Evolutionary conservation across 768 basidiomycete species (phyloP).

Genomic region (Lactarius deliciosus): DNA sequence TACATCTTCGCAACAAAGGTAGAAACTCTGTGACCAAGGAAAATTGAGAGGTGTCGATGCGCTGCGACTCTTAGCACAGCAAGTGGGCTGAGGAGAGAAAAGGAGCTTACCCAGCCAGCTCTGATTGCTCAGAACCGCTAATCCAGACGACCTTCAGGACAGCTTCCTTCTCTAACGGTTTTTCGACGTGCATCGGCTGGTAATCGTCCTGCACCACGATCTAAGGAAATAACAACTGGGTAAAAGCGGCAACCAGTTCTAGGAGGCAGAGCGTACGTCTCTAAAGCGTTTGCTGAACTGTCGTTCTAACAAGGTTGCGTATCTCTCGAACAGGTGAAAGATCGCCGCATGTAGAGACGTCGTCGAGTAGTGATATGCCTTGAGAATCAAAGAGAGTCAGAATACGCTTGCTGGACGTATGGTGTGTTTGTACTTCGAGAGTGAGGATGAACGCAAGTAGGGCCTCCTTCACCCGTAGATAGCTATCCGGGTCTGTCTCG

Average conservation of each 20-base stretch:
- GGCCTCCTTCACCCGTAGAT: slow-evolving; percentile 79
- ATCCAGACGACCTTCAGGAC: slow-evolving; percentile 87
- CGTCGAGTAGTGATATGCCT: slow-evolving; percentile 85
- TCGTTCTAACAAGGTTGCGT: slow-evolving; percentile 74
- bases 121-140: slow-evolving; percentile 59
- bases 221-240: slow-evolving; percentile 40
- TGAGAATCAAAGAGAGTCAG: background rate
- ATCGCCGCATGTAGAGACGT: slow-evolving; percentile 80
- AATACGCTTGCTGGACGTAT: background rate
- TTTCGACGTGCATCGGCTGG: slow-evolving; percentile 77
- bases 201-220: slow-evolving; percentile 86
- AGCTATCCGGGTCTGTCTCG: slow-evolving; percentile 79
- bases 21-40: slow-evolving; percentile 96
- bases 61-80: slow-evolving; percentile 40
- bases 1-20: slow-evolving; percentile 90
- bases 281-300: slow-evolving; percentile 84
- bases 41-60: slow-evolving; percentile 62
- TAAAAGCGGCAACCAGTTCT: background rate
- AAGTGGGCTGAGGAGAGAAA: background rate
- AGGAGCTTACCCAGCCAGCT: slow-evolving; percentile 49
- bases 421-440: slow-evolving; percentile 61
- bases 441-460: slow-evolving; percentile 88
- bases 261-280: slow-evolving; percentile 48
- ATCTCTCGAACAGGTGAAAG: slow-evolving; percentile 87
- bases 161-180: slow-evolving; percentile 59